Conservation (phyloP, 108 stramenopile species). For the Discostella pseudostelligera region DNA sequence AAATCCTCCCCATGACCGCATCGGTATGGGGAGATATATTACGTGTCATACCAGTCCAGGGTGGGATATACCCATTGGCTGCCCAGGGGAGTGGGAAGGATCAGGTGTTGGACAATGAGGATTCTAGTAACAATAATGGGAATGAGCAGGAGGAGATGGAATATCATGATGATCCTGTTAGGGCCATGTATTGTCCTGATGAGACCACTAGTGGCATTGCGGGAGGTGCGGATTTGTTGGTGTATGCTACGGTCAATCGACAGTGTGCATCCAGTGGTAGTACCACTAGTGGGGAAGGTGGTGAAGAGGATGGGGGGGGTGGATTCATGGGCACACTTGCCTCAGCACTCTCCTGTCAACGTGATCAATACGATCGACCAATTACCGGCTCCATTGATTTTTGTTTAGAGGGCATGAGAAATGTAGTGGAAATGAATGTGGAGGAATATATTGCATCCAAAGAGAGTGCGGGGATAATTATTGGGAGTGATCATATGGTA, state of each 20-base stretch:
- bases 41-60: constrained; percentile 38
- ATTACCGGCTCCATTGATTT: constrained; percentile 49
- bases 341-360: constrained; percentile 42
- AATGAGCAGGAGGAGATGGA: constrained; percentile 4
- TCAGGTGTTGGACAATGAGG: constrained; percentile 12
- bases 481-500: constrained; percentile 6
- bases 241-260: constrained; percentile 46
- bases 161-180: constrained; percentile 35
- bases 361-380: constrained; percentile 53
- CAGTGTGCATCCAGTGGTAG: constrained; percentile 36
- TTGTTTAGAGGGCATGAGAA: constrained; percentile 42
- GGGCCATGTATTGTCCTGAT: constrained; percentile 43
- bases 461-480: neutral
- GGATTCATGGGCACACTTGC: constrained; percentile 38
- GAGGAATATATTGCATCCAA: constrained; percentile 19
- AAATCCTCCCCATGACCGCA: constrained; percentile 39
- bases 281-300: constrained; percentile 1
- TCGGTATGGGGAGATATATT: constrained; percentile 38
- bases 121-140: constrained; percentile 1
- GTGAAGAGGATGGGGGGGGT: neutral
- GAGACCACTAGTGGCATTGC: constrained; percentile 40
- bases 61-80: constrained; percentile 46
- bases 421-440: constrained; percentile 23
- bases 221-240: constrained; percentile 42
- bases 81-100: constrained; percentile 24